These are phyloP conservation scores for Cutaneotrichosporon cutaneum DNA, from an alignment of 1,284 basidiomycete species.

Conservation along the genomic window DNA sequence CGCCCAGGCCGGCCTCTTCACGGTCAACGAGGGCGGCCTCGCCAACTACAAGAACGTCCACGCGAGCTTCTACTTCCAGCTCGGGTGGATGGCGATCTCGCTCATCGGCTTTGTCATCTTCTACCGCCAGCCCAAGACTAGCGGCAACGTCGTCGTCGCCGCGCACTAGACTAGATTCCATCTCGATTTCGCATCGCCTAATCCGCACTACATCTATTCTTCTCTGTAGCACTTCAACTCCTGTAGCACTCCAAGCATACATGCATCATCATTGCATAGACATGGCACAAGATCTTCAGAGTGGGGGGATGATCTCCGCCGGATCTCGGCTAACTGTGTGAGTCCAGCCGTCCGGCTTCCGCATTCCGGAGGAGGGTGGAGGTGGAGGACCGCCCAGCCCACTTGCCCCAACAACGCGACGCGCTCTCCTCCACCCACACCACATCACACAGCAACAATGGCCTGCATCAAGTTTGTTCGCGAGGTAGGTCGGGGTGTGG, in stretches of 20 bases:
- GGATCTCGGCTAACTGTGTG: neutral
- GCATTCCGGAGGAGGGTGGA: neutral
- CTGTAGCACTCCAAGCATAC: neutral
- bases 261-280: neutral
- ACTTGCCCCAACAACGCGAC: neutral
- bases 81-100: slow-evolving; percentile 43
- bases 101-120: slow-evolving; percentile 37
- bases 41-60: slow-evolving; percentile 38
- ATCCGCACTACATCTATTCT: neutral
- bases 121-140: slow-evolving; percentile 27
- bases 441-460: slow-evolving; percentile 3
- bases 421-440: neutral
- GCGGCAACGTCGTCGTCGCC: neutral
- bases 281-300: too few species aligned
- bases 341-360: neutral
- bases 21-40: slow-evolving; percentile 36
- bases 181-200: neutral
- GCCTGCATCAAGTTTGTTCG: slow-evolving; percentile 19
- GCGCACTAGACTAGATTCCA: neutral
- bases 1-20: slow-evolving; percentile 48
- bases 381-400: neutral
- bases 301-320: neutral
- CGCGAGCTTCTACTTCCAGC: slow-evolving; percentile 40
- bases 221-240: neutral
- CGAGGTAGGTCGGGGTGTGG: slow-evolving; percentile 6